A percentile compares a stretch with the other conserved stretches of the same genome.
These are phyloP conservation scores for Articulospora tetracladia DNA, from an alignment of 495 filamentous ascomycete genomes.

Conservation along the genomic window DNA sequence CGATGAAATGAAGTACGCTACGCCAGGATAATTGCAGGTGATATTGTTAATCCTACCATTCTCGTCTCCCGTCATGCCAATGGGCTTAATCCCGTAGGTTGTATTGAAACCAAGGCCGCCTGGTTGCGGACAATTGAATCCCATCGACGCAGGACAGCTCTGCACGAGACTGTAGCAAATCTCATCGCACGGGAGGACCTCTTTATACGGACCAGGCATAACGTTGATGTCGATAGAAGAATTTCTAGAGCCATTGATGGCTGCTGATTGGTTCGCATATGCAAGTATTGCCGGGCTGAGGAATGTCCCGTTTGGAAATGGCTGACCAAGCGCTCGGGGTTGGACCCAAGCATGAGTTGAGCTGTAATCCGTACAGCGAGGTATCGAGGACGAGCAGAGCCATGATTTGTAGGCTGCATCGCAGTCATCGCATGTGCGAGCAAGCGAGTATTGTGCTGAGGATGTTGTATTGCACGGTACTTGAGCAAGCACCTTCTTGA, in stretches of 20 bases:
- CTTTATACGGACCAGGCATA: slow-evolving; percentile 86
- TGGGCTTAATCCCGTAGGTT: slow-evolving; percentile 56
- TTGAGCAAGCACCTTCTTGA: slow-evolving; percentile 75
- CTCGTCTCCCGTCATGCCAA: not conserved
- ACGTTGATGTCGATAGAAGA: slow-evolving; percentile 65
- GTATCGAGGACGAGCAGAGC: slow-evolving; percentile 92
- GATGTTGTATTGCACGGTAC: slow-evolving; percentile 75
- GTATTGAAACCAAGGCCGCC: slow-evolving; percentile 46
- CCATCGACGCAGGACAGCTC: slow-evolving; percentile 75
- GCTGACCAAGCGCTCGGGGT: slow-evolving; percentile 61
- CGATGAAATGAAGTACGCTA: slow-evolving; percentile 6
- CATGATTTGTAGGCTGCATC: slow-evolving; percentile 79
- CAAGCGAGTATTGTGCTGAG: slow-evolving; percentile 72
- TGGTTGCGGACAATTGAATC: slow-evolving; percentile 70
- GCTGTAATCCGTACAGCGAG: slow-evolving; percentile 81
- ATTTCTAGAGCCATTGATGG: slow-evolving; percentile 56
- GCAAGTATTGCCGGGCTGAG: slow-evolving; percentile 37
- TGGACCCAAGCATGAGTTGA: slow-evolving; percentile 51
- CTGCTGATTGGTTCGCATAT: slow-evolving; percentile 20
- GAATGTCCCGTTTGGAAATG: slow-evolving; percentile 63
- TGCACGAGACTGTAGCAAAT: slow-evolving; percentile 80
- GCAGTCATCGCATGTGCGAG: slow-evolving; percentile 71
- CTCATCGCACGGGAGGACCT: slow-evolving; percentile 80
- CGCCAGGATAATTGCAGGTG: slow-evolving; percentile 27
- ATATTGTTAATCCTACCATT: slow-evolving; percentile 13